Evolutionary conservation across 441 rosid species (phyloP).

Genomic region (Syzygium malaccense): DNA sequence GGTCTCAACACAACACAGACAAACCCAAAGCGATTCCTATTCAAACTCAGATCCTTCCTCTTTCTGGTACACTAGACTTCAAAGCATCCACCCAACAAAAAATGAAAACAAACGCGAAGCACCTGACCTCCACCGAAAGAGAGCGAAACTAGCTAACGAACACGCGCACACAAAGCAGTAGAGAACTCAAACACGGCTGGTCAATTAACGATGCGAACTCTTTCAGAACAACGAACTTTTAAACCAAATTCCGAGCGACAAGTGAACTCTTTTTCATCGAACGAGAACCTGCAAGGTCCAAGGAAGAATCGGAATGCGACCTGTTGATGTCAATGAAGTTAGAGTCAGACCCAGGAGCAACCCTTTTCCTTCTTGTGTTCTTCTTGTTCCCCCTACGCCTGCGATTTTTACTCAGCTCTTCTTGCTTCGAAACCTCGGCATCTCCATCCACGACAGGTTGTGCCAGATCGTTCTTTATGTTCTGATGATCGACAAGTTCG

Average conservation of each 20-base stretch:
- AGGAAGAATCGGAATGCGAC: constrained; percentile 14
- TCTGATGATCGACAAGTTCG: constrained; percentile 26
- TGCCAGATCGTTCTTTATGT: constrained; percentile 10
- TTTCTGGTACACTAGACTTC: too few species aligned
- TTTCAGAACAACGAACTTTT: not conserved
- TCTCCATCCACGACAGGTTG: constrained; percentile 1
- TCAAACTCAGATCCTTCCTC: too few species aligned
- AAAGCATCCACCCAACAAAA: too few species aligned
- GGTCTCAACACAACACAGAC: too few species aligned
- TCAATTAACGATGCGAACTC: too few species aligned
- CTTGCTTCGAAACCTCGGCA: constrained; percentile 21
- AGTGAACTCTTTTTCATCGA: not conserved
- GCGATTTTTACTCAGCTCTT: constrained; percentile 18
- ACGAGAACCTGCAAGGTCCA: not conserved
- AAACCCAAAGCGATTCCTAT: too few species aligned
- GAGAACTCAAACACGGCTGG: too few species aligned
- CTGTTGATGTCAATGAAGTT: constrained; percentile 48
- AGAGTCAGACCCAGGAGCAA: constrained; percentile 17
- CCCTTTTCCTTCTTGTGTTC: constrained; percentile 33
- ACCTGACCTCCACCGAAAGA: too few species aligned
- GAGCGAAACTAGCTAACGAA: too few species aligned
- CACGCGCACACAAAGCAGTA: too few species aligned
- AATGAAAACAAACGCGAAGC: too few species aligned
- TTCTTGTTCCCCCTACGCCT: constrained; percentile 37
- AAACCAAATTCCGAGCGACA: not conserved